These are phyloP conservation scores for Pseudopithomyces maydicus DNA, from an alignment of 2,329 filamentous ascomycete species.

Conservation along the genomic window DNA sequence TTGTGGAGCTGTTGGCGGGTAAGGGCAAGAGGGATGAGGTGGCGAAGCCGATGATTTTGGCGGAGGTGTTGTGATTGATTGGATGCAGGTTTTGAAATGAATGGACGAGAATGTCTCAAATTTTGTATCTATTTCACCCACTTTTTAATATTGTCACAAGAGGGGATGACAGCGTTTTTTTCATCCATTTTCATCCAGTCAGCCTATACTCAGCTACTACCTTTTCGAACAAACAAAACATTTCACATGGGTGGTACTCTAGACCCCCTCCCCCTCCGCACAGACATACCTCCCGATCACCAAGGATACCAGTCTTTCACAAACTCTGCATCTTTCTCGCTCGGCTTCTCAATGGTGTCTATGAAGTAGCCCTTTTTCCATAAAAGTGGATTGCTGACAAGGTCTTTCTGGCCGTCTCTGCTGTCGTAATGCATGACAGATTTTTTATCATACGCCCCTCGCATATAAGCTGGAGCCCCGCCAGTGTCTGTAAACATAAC, in stretches of 20 bases:
- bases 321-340: neutral
- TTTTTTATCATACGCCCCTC: too few species aligned
- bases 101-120: neutral
- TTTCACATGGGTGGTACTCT: too few species aligned
- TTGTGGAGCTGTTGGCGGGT: slow-evolving; percentile 44
- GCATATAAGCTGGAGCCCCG: too few species aligned
- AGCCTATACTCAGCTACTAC: too few species aligned
- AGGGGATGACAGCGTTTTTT: too few species aligned
- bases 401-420: neutral
- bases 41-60: slow-evolving; percentile 54
- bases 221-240: too few species aligned
- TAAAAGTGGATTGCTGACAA: neutral
- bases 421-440: too few species aligned
- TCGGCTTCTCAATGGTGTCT: neutral
- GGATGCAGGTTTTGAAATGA: neutral
- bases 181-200: too few species aligned
- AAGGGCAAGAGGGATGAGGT: slow-evolving; percentile 56
- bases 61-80: slow-evolving; percentile 24
- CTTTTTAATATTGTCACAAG: too few species aligned
- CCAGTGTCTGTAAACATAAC: too few species aligned
- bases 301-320: neutral
- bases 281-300: neutral
- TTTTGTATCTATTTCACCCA: too few species aligned
- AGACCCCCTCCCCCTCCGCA: too few species aligned
- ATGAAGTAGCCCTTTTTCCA: neutral